Conservation (phyloP, 2,329 filamentous ascomycete genomes). For the Epichloe aotearoae region DNA sequence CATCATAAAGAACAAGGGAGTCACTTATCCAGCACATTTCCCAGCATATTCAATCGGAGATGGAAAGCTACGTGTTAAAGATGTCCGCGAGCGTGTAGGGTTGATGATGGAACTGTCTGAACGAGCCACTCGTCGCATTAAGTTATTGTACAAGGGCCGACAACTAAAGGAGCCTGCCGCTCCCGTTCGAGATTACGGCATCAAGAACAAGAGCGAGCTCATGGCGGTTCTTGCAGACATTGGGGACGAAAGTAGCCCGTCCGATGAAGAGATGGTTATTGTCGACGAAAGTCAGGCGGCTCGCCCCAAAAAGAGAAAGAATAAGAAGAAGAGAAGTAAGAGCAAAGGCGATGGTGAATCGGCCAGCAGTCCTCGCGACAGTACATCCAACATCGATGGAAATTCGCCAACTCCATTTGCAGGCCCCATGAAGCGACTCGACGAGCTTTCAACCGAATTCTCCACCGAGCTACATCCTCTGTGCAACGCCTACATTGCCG, state of each 20-base stretch:
- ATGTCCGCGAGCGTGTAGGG: constrained; percentile 54
- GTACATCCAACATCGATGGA: constrained; percentile 24
- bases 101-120: constrained; percentile 51
- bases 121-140: constrained; percentile 38
- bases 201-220: constrained; percentile 48
- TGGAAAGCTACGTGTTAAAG: constrained; percentile 53
- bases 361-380: constrained; percentile 32
- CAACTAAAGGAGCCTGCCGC: constrained; percentile 52
- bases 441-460: constrained; percentile 53
- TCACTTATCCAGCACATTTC: constrained; percentile 57
- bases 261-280: constrained; percentile 31
- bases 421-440: constrained; percentile 41
- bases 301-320: constrained; percentile 26
- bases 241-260: constrained; percentile 20
- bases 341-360: constrained; percentile 23
- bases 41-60: constrained; percentile 64
- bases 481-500: constrained; percentile 45
- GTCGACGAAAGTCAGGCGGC: constrained; percentile 23
- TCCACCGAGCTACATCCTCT: constrained; percentile 50
- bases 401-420: constrained; percentile 18
- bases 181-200: constrained; percentile 44
- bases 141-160: constrained; percentile 61
- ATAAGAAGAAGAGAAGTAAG: constrained; percentile 30
- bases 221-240: constrained; percentile 33
- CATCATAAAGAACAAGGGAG: constrained; percentile 53